Evolutionary conservation across 768 basidiomycete genomes (phyloP).

Genomic region (Termitomyces sp.): DNA sequence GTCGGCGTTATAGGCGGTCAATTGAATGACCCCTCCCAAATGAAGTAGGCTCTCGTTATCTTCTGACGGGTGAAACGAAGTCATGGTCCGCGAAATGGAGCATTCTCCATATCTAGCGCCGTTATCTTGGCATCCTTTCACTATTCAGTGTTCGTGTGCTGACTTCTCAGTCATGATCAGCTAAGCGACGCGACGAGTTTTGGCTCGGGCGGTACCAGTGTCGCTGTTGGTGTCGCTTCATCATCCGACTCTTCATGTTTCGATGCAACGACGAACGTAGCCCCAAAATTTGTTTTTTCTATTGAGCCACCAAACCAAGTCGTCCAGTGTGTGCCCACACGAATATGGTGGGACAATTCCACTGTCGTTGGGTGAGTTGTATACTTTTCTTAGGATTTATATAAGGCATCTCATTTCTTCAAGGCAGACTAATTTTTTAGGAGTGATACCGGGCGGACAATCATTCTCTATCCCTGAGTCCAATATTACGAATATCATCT

Average conservation of each 20-base stretch:
- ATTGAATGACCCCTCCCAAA: not conserved
- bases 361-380: conserved; percentile 48
- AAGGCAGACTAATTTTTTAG: conserved; percentile 60
- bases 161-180: conserved; percentile 26
- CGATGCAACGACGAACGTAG: conserved; percentile 40
- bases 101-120: not conserved
- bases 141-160: not conserved
- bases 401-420: not conserved
- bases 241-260: conserved; percentile 61
- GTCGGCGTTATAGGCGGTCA: not conserved
- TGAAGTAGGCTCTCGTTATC: not conserved
- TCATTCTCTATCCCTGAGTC: conserved; percentile 63
- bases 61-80: not conserved
- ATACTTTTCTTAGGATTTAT: not conserved
- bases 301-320: conserved; percentile 61
- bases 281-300: conserved; percentile 55
- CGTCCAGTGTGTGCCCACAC: conserved; percentile 58
- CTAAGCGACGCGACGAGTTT: conserved; percentile 60
- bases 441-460: conserved; percentile 77
- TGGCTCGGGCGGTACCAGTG: conserved; percentile 74
- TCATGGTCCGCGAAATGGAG: not conserved
- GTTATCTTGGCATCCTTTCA: not conserved
- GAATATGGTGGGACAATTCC: conserved; percentile 61
- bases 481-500: conserved; percentile 35
- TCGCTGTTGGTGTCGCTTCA: conserved; percentile 48